Conservation (phyloP, 1,139 yeast species). For the Geotrichum macrosporum region DNA sequence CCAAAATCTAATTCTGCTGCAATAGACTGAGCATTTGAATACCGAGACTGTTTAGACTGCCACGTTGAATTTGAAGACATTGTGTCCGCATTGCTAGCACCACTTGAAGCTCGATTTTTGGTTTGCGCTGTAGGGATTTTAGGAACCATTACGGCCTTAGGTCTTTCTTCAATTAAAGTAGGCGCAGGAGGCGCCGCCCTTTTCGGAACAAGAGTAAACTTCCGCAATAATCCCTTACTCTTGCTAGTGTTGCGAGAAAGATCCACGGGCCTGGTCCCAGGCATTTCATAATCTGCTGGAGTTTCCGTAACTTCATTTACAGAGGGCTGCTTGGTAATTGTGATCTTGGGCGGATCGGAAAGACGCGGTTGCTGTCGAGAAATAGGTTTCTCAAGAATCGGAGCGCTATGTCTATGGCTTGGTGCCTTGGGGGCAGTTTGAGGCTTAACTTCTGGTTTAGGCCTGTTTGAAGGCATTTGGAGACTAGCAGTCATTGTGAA, state of each 20-base stretch:
- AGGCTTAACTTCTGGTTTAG: neutral
- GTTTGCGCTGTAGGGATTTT: neutral
- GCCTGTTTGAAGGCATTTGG: constrained; percentile 9
- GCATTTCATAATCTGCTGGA: neutral
- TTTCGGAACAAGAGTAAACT: constrained; percentile 16
- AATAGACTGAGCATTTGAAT: constrained; percentile 4
- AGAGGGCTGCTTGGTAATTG: neutral
- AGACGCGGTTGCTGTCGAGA: constrained; percentile 6
- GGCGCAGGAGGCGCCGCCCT: constrained; percentile 16
- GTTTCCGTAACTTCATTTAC: neutral
- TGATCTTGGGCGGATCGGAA: constrained; percentile 1
- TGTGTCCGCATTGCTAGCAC: constrained; percentile 3
- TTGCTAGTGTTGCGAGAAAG: neutral
- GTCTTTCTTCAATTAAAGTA: neutral
- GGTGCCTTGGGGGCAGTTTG: neutral
- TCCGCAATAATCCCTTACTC: constrained; percentile 8
- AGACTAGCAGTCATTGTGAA: constrained; percentile 19
- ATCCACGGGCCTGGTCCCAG: neutral
- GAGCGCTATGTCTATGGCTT: constrained; percentile 3
- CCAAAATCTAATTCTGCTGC: neutral
- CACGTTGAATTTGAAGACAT: neutral
- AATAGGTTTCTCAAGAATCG: constrained; percentile 14
- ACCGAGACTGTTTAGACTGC: constrained; percentile 1
- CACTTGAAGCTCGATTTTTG: neutral
- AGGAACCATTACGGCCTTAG: constrained; percentile 4